Evolutionary conservation across 2,329 filamentous ascomycete genomes (phyloP), one percentile per base, ranked within the genome.

Genomic region (Colletotrichum lindemuthianum): DNA sequence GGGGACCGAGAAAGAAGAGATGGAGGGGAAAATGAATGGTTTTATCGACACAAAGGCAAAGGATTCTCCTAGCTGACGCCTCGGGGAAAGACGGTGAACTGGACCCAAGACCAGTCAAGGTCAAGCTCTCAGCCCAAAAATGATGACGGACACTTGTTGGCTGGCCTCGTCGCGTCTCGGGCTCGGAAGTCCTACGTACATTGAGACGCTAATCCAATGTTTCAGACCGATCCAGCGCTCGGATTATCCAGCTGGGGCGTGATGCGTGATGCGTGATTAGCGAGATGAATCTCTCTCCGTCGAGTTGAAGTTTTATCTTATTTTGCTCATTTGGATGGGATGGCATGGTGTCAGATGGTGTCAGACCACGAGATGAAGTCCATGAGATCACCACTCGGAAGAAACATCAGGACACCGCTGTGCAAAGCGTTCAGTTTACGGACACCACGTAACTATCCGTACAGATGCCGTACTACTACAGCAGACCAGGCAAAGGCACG

Each of bases 191-290:
- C 4, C 12, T 37, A 37, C 4, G 9, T 37, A 37, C 32, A 24
- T 13, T 41, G 54, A 24, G 47, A 33, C 24, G 15, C 50, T 40
- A 65, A 60, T 56, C 50, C 50, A 61, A 65, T 56, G 61, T 61
- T 65, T 65, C 61, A 65, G 57, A 65, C 51, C 57, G 51, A 57
- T 43, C 41, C 24, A 48, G n/a, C 56, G 61, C 61, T 65, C 57
- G 44, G 61, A 52, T 65, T 61, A 36, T 48, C 51, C 39, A 60
- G 57, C 52, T 34, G 41, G 8, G 24, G 24, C 24, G 24, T 24
- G 24, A 24, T 24, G 24, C 24, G 24, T 24, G 24, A 24, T 24
- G 16, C 15, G 10, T 33, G 50, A 47, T 36, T 51, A 65, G 57
- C 57, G 61, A 65, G 9, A 64, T 64, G 55, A 41, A 33, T 12